phyloP scores from a whole-genome alignment of 192 early-diverging fungal genomes.

The Podila minutissima region DNA sequence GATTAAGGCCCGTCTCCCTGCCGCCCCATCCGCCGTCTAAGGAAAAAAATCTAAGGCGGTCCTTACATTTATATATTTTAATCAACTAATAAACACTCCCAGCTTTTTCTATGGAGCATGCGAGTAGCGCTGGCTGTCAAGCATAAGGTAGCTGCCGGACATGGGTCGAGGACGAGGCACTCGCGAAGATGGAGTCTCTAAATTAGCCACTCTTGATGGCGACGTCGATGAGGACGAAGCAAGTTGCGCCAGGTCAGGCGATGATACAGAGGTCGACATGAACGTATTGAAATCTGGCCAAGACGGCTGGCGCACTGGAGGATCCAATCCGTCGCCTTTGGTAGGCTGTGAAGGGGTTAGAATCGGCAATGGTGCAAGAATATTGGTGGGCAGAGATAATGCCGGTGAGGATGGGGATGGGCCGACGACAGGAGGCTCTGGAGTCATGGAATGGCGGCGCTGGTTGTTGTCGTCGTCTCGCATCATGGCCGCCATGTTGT shows the following conservation, averaged over 20 bases:
- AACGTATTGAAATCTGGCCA: conserved; percentile 2
- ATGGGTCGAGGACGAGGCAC: neutral
- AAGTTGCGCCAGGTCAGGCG: neutral
- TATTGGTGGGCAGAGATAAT: too few species aligned
- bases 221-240: neutral
- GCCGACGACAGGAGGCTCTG: too few species aligned
- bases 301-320: neutral
- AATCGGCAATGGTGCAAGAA: too few species aligned
- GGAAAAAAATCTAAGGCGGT: too few species aligned
- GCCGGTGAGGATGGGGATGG: too few species aligned
- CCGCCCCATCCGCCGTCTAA: neutral
- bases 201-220: neutral
- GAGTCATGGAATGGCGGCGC: too few species aligned
- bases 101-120: neutral
- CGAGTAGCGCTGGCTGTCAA: neutral
- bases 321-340: too few species aligned
- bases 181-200: too few species aligned
- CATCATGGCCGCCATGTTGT: neutral
- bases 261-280: neutral
- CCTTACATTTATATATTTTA: neutral
- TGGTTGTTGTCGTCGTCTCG: neutral
- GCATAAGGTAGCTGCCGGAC: neutral
- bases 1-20: conserved; percentile 40
- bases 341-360: too few species aligned
- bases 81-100: neutral